Evolutionary conservation across 2,329 filamentous ascomycete genomes (phyloP).

Genomic region (Alternaria postmessia): DNA sequence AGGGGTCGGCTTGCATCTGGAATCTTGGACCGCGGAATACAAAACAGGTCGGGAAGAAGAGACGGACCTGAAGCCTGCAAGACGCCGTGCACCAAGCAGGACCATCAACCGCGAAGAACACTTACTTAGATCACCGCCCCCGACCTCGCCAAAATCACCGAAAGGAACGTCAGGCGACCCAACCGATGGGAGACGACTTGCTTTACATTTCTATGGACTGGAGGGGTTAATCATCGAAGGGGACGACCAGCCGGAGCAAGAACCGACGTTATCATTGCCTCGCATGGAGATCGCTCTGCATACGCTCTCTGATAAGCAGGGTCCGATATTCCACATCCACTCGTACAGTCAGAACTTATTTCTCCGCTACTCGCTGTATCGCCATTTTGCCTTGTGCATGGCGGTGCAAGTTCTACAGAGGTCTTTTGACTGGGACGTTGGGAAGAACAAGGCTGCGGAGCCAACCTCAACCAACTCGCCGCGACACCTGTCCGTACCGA

Average conservation of each 20-base stretch:
- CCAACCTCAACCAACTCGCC: slow-evolving; percentile 25
- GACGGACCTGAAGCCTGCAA: slow-evolving; percentile 63
- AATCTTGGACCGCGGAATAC: slow-evolving; percentile 89
- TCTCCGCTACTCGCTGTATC: slow-evolving; percentile 89
- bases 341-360: slow-evolving; percentile 80
- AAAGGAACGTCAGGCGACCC: slow-evolving; percentile 57
- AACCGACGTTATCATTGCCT: slow-evolving; percentile 86
- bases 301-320: slow-evolving; percentile 84
- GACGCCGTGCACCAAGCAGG: slow-evolving; percentile 77
- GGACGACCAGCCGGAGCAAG: slow-evolving; percentile 80
- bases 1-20: slow-evolving; percentile 84
- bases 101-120: slow-evolving; percentile 67
- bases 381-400: slow-evolving; percentile 88
- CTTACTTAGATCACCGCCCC: slow-evolving; percentile 62
- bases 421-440: slow-evolving; percentile 49
- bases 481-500: slow-evolving; percentile 43
- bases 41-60: slow-evolving; percentile 79
- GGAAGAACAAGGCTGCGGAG: slow-evolving; percentile 19
- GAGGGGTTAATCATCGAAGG: slow-evolving; percentile 93
- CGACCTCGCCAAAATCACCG: slow-evolving; percentile 58
- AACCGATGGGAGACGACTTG: slow-evolving; percentile 82
- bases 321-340: slow-evolving; percentile 86
- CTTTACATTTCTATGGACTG: slow-evolving; percentile 80
- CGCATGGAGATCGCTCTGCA: slow-evolving; percentile 86
- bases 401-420: slow-evolving; percentile 74